A percentile compares a stretch with the other conserved stretches of the same genome.
Conservation (phyloP, 208 protist genomes). For the Balamuthia mandrillaris region DNA sequence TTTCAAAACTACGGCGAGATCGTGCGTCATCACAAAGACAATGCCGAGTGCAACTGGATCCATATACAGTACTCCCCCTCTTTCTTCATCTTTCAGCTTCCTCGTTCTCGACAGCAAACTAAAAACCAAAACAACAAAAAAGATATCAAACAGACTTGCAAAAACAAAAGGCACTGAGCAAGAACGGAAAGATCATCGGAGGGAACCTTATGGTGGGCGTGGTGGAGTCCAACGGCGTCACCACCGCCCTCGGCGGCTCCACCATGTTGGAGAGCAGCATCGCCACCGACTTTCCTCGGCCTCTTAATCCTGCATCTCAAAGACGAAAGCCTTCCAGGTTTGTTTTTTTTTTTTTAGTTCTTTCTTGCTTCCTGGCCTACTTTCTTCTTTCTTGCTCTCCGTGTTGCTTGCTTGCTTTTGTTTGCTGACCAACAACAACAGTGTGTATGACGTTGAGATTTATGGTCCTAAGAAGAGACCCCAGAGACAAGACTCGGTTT, state of each 20-base stretch:
- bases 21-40: not conserved
- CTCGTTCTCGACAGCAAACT: not conserved
- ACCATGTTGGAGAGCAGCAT: no score
- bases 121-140: not conserved
- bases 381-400: no score
- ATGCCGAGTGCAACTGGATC: slow-evolving; percentile 2
- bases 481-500: not conserved
- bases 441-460: not conserved
- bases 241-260: not conserved
- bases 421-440: not conserved
- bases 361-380: no score
- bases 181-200: not conserved
- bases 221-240: not conserved
- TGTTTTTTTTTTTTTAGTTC: not conserved
- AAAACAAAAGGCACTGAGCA: not conserved
- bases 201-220: slow-evolving; percentile 16
- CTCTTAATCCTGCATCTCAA: not conserved
- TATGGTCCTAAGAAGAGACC: not conserved
- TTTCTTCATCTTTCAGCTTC: not conserved
- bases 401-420: not conserved
- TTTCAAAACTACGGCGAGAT: slow-evolving; percentile 14
- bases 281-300: not conserved
- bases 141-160: no score
- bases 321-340: not conserved
- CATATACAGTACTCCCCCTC: not conserved